Conservation (phyloP, 495 filamentous ascomycete species). For the Neurospora tetrasperma region DNA sequence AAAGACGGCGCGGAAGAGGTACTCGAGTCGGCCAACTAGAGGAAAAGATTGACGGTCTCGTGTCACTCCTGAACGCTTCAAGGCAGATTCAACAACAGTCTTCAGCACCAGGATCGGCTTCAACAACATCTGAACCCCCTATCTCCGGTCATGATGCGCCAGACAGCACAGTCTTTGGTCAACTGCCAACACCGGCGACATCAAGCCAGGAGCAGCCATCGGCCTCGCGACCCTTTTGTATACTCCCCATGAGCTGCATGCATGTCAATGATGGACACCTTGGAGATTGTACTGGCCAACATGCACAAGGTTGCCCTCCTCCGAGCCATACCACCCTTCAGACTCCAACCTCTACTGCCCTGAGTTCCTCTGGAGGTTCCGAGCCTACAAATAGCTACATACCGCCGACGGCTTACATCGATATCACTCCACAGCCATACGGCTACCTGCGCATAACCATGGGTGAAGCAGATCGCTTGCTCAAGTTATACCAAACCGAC, state of each 20-base stretch:
- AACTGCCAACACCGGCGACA: background rate
- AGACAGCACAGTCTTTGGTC: background rate
- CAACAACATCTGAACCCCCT: background rate
- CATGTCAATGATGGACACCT: background rate
- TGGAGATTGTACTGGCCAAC: background rate
- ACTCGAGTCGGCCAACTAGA: conserved; percentile 20
- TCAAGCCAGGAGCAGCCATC: background rate
- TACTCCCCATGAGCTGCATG: background rate
- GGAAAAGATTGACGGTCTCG: conserved; percentile 24
- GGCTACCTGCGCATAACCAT: conserved; percentile 7
- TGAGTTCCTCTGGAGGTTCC: background rate
- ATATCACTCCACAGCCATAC: conserved; percentile 10
- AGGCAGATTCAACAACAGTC: conserved; percentile 11
- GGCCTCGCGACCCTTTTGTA: background rate
- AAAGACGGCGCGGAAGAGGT: background rate
- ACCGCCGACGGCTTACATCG: conserved; percentile 1
- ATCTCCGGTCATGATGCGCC: background rate
- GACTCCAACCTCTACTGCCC: background rate
- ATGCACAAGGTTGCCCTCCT: background rate
- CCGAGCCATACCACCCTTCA: background rate
- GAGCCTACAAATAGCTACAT: background rate
- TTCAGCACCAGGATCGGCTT: background rate
- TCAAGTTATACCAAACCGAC: conserved; percentile 13
- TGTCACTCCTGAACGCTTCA: conserved; percentile 18
- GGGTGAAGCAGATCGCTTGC: conserved; percentile 6